phyloP scores from a whole-genome alignment of 2,329 filamentous ascomycete species.

The Aaosphaeria pasadenensis region DNA sequence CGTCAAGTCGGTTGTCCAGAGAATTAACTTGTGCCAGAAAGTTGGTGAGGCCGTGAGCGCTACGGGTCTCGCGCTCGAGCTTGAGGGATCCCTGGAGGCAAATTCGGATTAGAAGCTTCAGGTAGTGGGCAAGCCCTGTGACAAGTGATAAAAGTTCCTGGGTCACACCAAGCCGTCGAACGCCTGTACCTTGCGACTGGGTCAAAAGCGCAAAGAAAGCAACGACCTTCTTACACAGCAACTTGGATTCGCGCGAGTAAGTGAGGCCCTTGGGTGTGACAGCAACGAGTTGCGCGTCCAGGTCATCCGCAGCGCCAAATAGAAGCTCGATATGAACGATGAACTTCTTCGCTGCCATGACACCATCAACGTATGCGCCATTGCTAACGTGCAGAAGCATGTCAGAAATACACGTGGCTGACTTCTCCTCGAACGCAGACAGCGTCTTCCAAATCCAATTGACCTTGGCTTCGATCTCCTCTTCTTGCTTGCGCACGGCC shows the following conservation, averaged over 20 bases:
- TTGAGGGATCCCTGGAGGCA: constrained; percentile 91
- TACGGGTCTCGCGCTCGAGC: constrained; percentile 78
- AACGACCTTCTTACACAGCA: constrained; percentile 99
- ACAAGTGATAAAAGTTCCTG: constrained; percentile 97
- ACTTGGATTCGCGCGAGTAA: constrained; percentile 93
- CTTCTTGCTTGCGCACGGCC: constrained; percentile 78
- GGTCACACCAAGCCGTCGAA: constrained; percentile 88
- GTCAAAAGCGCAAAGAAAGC: constrained; percentile 94
- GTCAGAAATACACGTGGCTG: constrained; percentile 95
- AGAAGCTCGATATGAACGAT: constrained; percentile 94
- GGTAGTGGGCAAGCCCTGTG: constrained; percentile 92
- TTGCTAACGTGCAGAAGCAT: constrained; percentile 99
- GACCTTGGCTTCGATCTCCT: constrained; percentile 95
- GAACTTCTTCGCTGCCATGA: constrained; percentile 91
- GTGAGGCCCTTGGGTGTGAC: constrained; percentile 78
- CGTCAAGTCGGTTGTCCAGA: constrained; percentile 58
- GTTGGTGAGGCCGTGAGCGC: constrained; percentile 70
- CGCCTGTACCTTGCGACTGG: constrained; percentile 89
- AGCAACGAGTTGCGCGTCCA: constrained; percentile 69
- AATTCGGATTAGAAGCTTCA: constrained; percentile 95
- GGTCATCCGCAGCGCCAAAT: constrained; percentile 81
- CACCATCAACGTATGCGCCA: constrained; percentile 90
- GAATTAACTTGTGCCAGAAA: constrained; percentile 83
- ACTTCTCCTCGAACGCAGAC: constrained; percentile 95
- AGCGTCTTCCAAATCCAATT: constrained; percentile 98